Evolutionary conservation across 2,329 filamentous ascomycete species (phyloP).

Genomic region (Ilyonectria robusta): DNA sequence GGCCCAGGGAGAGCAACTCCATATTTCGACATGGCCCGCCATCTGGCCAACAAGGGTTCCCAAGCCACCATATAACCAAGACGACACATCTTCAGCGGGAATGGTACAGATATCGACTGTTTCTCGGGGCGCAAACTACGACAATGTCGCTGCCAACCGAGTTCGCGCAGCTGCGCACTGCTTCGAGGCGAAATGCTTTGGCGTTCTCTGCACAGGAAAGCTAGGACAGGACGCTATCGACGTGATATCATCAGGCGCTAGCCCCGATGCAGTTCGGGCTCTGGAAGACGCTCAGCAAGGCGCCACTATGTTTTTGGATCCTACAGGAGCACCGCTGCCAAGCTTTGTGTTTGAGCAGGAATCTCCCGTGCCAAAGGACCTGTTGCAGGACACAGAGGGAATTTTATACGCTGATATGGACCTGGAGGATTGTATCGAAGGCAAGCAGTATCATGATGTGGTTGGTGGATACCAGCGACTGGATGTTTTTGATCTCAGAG

Average conservation of each 20-base stretch:
- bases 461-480: too few relatives aligned
- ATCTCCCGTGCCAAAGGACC: too few relatives aligned
- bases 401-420: too few relatives aligned
- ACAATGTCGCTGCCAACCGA: slow-evolving; percentile 68
- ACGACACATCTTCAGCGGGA: slow-evolving; percentile 27
- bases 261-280: too few relatives aligned
- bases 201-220: slow-evolving; percentile 58
- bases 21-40: slow-evolving; percentile 69
- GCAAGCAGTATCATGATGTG: too few relatives aligned
- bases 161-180: slow-evolving; percentile 68
- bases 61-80: too few relatives aligned
- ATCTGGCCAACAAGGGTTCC: slow-evolving; percentile 63
- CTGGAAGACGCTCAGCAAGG: slow-evolving; percentile 55
- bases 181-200: slow-evolving; percentile 71
- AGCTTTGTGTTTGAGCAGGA: too few relatives aligned
- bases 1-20: slow-evolving; percentile 68
- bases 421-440: too few relatives aligned
- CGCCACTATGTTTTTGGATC: slow-evolving; percentile 66
- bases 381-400: too few relatives aligned
- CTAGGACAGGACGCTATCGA: too few relatives aligned
- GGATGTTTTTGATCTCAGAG: too few relatives aligned
- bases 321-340: slow-evolving; percentile 48
- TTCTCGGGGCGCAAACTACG: slow-evolving; percentile 57
- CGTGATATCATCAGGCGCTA: slow-evolving; percentile 57
- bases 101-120: too few relatives aligned